These are phyloP conservation scores for Apostasia shenzhenica DNA, from an alignment of 106 monocot species.

Conservation along the genomic window DNA sequence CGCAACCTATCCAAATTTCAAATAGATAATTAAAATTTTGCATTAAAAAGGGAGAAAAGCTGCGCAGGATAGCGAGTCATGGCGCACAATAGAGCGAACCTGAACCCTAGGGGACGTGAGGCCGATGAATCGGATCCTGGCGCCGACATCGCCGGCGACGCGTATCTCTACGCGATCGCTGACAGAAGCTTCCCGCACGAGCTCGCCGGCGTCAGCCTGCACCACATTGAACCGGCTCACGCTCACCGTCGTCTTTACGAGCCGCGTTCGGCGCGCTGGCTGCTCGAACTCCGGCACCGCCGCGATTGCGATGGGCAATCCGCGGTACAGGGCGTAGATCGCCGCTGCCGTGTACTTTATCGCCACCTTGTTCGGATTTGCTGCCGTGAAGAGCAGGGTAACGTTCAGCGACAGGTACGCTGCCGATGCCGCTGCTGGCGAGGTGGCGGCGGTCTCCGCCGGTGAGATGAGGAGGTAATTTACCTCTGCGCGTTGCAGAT, in stretches of 20 bases:
- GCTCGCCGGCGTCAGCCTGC: conserved; percentile 50
- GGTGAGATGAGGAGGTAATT: conserved; percentile 63
- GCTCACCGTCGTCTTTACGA: conserved; percentile 37
- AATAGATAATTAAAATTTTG: neutral
- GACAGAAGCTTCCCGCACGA: conserved; percentile 56
- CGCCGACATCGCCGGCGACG: conserved; percentile 59
- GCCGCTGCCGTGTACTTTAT: conserved; percentile 40
- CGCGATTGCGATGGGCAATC: conserved; percentile 74
- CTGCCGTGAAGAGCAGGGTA: conserved; percentile 70
- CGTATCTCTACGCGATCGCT: conserved; percentile 68
- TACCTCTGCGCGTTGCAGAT: conserved; percentile 57
- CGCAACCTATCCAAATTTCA: conserved; percentile 32
- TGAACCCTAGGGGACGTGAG: conserved; percentile 74
- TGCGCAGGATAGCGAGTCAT: neutral
- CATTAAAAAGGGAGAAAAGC: neutral
- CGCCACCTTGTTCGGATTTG: conserved; percentile 73
- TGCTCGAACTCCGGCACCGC: conserved; percentile 60
- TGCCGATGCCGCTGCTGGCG: neutral
- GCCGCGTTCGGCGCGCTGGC: conserved; percentile 44
- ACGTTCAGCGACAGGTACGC: conserved; percentile 74
- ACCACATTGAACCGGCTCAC: conserved; percentile 56
- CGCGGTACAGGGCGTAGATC: conserved; percentile 71
- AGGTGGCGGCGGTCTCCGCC: conserved; percentile 3
- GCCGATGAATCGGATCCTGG: conserved; percentile 55
- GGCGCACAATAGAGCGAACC: conserved; percentile 15